A percentile compares a stretch with the other conserved stretches of the same genome.
Conservation (phyloP, 805 yeast species). For the Cyberlindnera subsufficiens region DNA sequence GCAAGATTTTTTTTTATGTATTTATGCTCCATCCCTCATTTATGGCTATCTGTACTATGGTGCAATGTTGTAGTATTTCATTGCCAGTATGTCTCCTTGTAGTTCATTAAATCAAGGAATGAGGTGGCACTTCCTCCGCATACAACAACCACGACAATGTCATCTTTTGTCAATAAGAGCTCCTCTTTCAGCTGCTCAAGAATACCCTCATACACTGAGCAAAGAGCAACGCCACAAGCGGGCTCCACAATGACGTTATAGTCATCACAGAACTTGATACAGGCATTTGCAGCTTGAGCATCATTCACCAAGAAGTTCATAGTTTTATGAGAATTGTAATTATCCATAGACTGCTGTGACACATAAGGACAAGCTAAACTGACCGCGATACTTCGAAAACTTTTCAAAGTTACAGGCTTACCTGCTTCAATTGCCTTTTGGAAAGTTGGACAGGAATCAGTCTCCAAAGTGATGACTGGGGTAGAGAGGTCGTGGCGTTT, state of each 20-base stretch:
- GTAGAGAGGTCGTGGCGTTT: constrained; percentile 29
- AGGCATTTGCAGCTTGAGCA: constrained; percentile 47
- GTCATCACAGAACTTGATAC: constrained; percentile 44
- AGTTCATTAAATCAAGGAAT: constrained; percentile 21
- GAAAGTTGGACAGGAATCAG: constrained; percentile 58
- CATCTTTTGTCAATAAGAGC: constrained; percentile 29
- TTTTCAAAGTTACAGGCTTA: constrained; percentile 34
- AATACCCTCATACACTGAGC: constrained; percentile 39
- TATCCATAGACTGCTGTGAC: constrained; percentile 41
- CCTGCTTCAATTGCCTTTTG: constrained; percentile 42
- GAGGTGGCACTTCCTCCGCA: constrained; percentile 50
- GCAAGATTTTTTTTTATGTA: not conserved
- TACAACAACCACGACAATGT: constrained; percentile 46
- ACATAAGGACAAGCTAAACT: constrained; percentile 60
- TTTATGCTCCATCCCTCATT: not conserved
- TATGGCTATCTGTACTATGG: not conserved
- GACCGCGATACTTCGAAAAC: constrained; percentile 52
- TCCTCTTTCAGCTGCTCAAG: constrained; percentile 25
- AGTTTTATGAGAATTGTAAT: constrained; percentile 36
- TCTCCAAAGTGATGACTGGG: constrained; percentile 48
- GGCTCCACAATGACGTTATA: constrained; percentile 56
- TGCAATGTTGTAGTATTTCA: not conserved
- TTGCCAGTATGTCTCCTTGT: constrained; percentile 2
- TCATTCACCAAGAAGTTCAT: constrained; percentile 44
- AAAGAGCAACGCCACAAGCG: constrained; percentile 67